These are phyloP conservation scores for Zasmidium citrigriseum DNA, from an alignment of 2,329 filamentous ascomycete species.

Conservation along the genomic window DNA sequence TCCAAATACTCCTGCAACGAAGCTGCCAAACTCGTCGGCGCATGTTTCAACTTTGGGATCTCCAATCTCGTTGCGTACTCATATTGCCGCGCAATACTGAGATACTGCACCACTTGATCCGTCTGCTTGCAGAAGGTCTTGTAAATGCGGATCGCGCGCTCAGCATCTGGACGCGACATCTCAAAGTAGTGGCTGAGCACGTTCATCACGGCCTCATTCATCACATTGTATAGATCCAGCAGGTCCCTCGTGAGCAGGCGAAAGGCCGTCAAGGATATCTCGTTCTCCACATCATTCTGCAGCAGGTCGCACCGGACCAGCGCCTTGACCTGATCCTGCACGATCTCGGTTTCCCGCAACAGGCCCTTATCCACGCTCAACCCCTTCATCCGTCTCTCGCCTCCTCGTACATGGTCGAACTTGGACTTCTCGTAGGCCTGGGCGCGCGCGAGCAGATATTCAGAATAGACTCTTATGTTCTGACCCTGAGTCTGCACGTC, in stretches of 20 bases:
- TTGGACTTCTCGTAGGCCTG: slow-evolving; percentile 81
- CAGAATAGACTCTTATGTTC: slow-evolving; percentile 89
- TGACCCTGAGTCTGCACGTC: slow-evolving; percentile 93
- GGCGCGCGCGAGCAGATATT: slow-evolving; percentile 81
- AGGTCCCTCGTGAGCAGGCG: slow-evolving; percentile 87
- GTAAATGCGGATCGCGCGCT: slow-evolving; percentile 88
- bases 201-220: slow-evolving; percentile 97
- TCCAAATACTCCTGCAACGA: slow-evolving; percentile 93
- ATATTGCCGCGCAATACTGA: slow-evolving; percentile 83
- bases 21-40: slow-evolving; percentile 84
- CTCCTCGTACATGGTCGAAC: slow-evolving; percentile 84
- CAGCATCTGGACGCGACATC: slow-evolving; percentile 92
- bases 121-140: slow-evolving; percentile 90
- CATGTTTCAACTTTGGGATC: slow-evolving; percentile 96
- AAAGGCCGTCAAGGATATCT: slow-evolving; percentile 94
- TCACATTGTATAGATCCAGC: slow-evolving; percentile 84
- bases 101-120: slow-evolving; percentile 86
- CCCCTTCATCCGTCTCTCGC: slow-evolving; percentile 80
- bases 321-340: slow-evolving; percentile 84
- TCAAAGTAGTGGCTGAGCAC: slow-evolving; percentile 97
- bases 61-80: slow-evolving; percentile 90
- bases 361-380: slow-evolving; percentile 89
- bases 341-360: slow-evolving; percentile 83
- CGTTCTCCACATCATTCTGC: slow-evolving; percentile 86
- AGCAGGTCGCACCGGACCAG: slow-evolving; percentile 89